Evolutionary conservation across 139 green algal species (phyloP).

Genomic region (Diplosphaera chodatii): DNA sequence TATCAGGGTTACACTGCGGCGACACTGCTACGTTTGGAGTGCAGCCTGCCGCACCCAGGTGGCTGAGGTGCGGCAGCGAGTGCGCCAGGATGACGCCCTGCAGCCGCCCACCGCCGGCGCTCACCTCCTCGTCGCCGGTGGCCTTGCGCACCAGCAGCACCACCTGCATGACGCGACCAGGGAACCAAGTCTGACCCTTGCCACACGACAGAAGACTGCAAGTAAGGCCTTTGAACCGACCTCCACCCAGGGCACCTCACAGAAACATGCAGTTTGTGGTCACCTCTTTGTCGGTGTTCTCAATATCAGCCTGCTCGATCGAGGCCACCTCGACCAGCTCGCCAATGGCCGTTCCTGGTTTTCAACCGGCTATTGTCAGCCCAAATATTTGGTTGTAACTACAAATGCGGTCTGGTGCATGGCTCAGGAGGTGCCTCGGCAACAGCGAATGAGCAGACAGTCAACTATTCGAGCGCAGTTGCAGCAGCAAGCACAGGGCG

Average conservation of each 20-base stretch:
- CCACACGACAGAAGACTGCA: too few relatives aligned
- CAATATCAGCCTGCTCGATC: slow-evolving; percentile 53
- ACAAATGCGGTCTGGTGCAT: too few relatives aligned
- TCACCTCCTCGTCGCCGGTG: slow-evolving; percentile 92
- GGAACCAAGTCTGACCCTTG: too few relatives aligned
- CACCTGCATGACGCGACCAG: too few relatives aligned
- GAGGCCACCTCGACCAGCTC: slow-evolving; percentile 52
- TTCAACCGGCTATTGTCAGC: too few relatives aligned
- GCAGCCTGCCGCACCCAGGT: slow-evolving; percentile 58
- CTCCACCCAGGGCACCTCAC: too few relatives aligned
- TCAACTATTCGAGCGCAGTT: too few relatives aligned
- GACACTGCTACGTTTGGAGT: not conserved
- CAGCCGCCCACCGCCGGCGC: slow-evolving; percentile 51
- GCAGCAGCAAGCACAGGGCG: not conserved
- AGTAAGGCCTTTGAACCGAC: too few relatives aligned
- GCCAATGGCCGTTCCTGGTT: slow-evolving; percentile 50
- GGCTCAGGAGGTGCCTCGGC: too few relatives aligned
- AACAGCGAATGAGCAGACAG: too few relatives aligned
- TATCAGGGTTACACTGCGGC: too few relatives aligned
- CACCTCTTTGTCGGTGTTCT: slow-evolving; percentile 3
- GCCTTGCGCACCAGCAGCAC: slow-evolving; percentile 68
- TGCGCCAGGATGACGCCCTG: slow-evolving; percentile 79
- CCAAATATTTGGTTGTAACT: not conserved
- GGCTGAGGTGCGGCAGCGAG: slow-evolving; percentile 88
- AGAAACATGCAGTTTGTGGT: too few relatives aligned